Percentiles rank a stretch among this genome's conserved stretches.
Conservation (phyloP, 2,329 filamentous ascomycete genomes). For the Penicillium sp. region DNA sequence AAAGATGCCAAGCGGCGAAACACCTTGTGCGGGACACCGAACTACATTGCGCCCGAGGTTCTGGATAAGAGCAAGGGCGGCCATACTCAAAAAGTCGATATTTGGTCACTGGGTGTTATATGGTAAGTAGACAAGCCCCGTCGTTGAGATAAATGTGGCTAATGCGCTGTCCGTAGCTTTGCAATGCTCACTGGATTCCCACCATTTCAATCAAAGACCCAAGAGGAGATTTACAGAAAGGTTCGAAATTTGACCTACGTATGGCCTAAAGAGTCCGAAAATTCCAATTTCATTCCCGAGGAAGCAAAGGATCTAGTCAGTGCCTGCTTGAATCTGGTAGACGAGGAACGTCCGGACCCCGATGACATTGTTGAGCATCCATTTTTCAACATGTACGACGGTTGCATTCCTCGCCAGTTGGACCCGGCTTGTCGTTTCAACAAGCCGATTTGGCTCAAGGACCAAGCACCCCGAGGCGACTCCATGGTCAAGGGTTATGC, state of each 20-base stretch:
- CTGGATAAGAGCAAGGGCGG: conserved; percentile 91
- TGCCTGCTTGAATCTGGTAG: conserved; percentile 50
- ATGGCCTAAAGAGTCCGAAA: conserved; percentile 50
- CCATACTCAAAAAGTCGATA: conserved; percentile 96
- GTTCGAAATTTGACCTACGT: conserved; percentile 51
- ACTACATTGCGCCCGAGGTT: conserved; percentile 97
- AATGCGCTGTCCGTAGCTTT: conserved; percentile 59
- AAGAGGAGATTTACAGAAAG: conserved; percentile 55
- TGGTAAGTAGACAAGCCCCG: conserved; percentile 61
- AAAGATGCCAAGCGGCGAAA: conserved; percentile 85
- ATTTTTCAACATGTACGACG: conserved; percentile 54
- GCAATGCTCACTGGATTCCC: conserved; percentile 96
- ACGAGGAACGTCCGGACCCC: conserved; percentile 51
- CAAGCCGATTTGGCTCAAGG: conserved; percentile 47
- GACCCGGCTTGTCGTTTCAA: conserved; percentile 42
- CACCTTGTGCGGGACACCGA: conserved; percentile 94
- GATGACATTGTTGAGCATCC: conserved; percentile 53
- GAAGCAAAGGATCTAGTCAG: conserved; percentile 53
- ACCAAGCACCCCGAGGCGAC: conserved; percentile 50
- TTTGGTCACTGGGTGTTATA: conserved; percentile 98
- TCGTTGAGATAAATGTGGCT: conserved; percentile 17
- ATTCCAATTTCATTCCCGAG: conserved; percentile 50
- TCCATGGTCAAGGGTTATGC: conserved; percentile 47
- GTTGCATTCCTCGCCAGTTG: conserved; percentile 49
- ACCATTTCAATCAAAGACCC: conserved; percentile 80